Percentiles rank a stretch among this genome's conserved stretches.
These are phyloP conservation scores for Xylaria sp. DNA, from an alignment of 2,329 filamentous ascomycete genomes.

Conservation along the genomic window DNA sequence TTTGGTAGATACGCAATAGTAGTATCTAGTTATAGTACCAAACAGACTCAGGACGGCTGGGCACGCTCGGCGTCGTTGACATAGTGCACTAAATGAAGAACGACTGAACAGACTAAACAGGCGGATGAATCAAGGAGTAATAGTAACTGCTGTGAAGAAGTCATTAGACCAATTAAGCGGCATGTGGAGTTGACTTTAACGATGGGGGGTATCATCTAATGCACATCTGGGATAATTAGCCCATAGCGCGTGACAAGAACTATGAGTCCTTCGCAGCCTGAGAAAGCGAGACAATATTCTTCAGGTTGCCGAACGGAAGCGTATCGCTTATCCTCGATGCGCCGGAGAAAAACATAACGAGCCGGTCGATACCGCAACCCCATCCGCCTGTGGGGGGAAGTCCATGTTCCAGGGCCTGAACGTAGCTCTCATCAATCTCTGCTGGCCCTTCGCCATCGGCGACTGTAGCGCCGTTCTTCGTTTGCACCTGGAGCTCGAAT, in stretches of 20 bases:
- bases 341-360: conserved; percentile 90
- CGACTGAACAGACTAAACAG: neutral
- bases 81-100: neutral
- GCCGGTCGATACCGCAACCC: conserved; percentile 89
- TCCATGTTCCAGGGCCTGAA: conserved; percentile 84
- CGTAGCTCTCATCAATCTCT: conserved; percentile 77
- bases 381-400: conserved; percentile 96
- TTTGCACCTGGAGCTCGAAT: conserved; percentile 62
- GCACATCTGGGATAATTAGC: conserved; percentile 9
- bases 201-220: conserved; percentile 28
- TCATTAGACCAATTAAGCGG: neutral
- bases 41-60: too few relatives aligned
- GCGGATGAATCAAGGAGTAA: neutral
- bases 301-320: conserved; percentile 84
- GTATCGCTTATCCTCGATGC: conserved; percentile 82
- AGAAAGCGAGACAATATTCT: conserved; percentile 65
- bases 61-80: too few relatives aligned
- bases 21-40: too few relatives aligned
- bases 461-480: conserved; percentile 49
- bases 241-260: neutral
- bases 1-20: too few relatives aligned
- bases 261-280: conserved; percentile 32
- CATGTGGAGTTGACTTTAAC: neutral
- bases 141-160: neutral
- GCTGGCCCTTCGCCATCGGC: conserved; percentile 53